Base-by-base conservation (phyloP, 768 basidiomycete genomes). In the Pseudohyphozyma bogoriensis region DNA sequence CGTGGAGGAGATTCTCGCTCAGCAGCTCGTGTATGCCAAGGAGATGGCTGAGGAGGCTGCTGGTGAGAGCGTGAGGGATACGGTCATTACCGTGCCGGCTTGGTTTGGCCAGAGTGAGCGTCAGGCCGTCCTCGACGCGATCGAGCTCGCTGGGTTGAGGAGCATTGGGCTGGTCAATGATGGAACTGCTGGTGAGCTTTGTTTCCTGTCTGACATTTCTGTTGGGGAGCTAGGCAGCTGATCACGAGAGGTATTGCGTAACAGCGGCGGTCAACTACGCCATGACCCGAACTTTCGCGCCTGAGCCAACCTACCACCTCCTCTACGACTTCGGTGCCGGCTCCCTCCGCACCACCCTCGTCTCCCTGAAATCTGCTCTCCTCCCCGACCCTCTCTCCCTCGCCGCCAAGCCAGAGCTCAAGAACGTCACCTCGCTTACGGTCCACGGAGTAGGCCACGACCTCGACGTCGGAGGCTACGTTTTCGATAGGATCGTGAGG, bases 241-340 rank as follows among this genome's bases (percentile, higher is more conserved):
- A 35, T n/a, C 16, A 18, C 9, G 22, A 44, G 16, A n/a, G n/a
- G n/a, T n/a, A n/a, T n/a, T n/a, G n/a, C n/a, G n/a, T 2, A 22
- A 57, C 71, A 73, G 85, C 92, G n/a, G 95, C 90, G 18, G 80
- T 97, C 67, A 99, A 99, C 77, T 99, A 88, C 71, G 95, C 95
- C 45, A 95, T 97, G 90, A 90, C 91, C 2, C 82, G 93, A 51
- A 79, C 83, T 2, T 97, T 97, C 78, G 76, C 85, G 0, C 76
- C 76, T 3, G 45, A 42, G 1, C 82, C 83, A 0, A 86, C 92
- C 70, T 82, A 85, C 72, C 92, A 97, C 72, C 74, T 99, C 67
- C 84, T 99, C 60, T 99, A 87, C 74, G 95, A 97, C 69, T 88
- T 90, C 1, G 95, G 95, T 45, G 88, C 93, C 8, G 85, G 84